These are phyloP conservation scores for Acrodontium crateriforme DNA, from an alignment of 2,329 filamentous ascomycete genomes.

Conservation along the genomic window DNA sequence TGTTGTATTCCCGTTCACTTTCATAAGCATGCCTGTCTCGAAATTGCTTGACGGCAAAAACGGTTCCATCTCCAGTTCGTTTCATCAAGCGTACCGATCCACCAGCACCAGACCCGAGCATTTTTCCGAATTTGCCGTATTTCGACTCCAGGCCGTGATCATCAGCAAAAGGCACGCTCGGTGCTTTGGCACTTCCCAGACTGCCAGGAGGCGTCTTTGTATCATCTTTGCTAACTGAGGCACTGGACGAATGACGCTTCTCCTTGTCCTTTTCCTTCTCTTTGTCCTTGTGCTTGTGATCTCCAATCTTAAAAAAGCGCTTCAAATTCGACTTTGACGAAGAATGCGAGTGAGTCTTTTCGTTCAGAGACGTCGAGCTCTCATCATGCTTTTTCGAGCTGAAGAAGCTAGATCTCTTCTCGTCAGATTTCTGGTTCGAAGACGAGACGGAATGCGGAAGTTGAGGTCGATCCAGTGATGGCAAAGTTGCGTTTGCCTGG, in stretches of 20 bases:
- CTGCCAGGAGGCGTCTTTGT: slow-evolving; percentile 12
- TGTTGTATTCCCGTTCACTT: slow-evolving; percentile 87
- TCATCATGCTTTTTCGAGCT: slow-evolving; percentile 39
- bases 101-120: slow-evolving; percentile 84
- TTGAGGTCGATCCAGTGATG: background rate
- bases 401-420: slow-evolving; percentile 41
- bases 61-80: slow-evolving; percentile 77
- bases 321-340: slow-evolving; percentile 91
- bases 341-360: slow-evolving; percentile 24
- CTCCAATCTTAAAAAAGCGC: slow-evolving; percentile 81
- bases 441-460: background rate
- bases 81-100: slow-evolving; percentile 92
- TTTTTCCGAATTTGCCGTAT: slow-evolving; percentile 90
- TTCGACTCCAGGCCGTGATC: slow-evolving; percentile 83
- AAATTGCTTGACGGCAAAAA: slow-evolving; percentile 97
- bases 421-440: background rate
- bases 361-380: slow-evolving; percentile 20
- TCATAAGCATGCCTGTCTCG: slow-evolving; percentile 84
- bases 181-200: slow-evolving; percentile 15
- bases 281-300: slow-evolving; percentile 49
- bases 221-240: slow-evolving; percentile 12
- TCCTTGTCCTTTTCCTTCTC: slow-evolving; percentile 34
- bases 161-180: slow-evolving; percentile 70
- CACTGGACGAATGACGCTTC: slow-evolving; percentile 10
- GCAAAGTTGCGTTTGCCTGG: slow-evolving; percentile 18